Evolutionary conservation across 495 filamentous ascomycete genomes (phyloP).

Genomic region (Penicillium verhagenii): DNA sequence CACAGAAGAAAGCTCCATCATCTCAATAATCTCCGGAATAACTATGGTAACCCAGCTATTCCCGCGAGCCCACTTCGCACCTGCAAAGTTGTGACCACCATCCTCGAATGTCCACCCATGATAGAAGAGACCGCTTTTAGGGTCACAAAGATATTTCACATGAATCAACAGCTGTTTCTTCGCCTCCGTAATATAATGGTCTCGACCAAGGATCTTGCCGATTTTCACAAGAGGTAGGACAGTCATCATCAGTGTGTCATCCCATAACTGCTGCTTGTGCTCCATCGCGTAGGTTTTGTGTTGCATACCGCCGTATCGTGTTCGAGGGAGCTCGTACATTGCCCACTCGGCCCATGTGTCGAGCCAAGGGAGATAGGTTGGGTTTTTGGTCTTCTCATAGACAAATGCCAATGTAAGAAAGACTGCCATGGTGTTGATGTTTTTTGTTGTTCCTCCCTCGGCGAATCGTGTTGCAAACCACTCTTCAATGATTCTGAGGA

Average conservation of each 20-base stretch:
- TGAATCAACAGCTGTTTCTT: conserved; percentile 63
- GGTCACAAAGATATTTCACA: conserved; percentile 62
- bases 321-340: conserved; percentile 9
- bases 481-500: background rate
- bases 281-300: conserved; percentile 6
- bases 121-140: conserved; percentile 58
- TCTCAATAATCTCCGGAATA: conserved; percentile 61
- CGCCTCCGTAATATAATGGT: conserved; percentile 61
- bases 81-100: conserved; percentile 56
- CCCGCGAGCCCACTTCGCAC: conserved; percentile 58
- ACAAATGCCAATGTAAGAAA: conserved; percentile 6
- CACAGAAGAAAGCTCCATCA: conserved; percentile 45
- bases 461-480: conserved; percentile 10
- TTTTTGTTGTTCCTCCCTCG: conserved; percentile 6
- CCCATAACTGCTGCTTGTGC: conserved; percentile 10
- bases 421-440: conserved; percentile 8
- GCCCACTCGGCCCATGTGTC: conserved; percentile 10
- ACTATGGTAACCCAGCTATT: conserved; percentile 62
- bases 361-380: conserved; percentile 3
- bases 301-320: conserved; percentile 3
- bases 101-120: conserved; percentile 29
- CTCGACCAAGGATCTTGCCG: conserved; percentile 53
- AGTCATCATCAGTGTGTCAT: conserved; percentile 61
- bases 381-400: conserved; percentile 7
- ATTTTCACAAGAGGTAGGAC: conserved; percentile 66